phyloP scores from a whole-genome alignment of 257 asterid genomes.

The Knoxia roxburghii region DNA sequence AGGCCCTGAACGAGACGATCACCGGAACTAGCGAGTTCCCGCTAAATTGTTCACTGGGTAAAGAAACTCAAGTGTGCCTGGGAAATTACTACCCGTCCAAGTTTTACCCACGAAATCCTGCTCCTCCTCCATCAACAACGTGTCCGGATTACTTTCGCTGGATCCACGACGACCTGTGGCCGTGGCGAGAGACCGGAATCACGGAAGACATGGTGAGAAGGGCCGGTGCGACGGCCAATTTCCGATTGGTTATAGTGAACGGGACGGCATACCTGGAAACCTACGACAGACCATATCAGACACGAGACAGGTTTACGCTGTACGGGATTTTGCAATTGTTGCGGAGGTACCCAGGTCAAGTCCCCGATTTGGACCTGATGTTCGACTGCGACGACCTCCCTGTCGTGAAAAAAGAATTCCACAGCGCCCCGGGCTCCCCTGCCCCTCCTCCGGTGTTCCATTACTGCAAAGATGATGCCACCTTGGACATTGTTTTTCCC shows the following conservation, averaged over 20 bases:
- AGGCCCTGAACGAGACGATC: not conserved
- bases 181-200: slow-evolving; percentile 43
- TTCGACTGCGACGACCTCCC: slow-evolving; percentile 38
- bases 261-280: slow-evolving; percentile 32
- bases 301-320: slow-evolving; percentile 31
- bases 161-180: slow-evolving; percentile 40
- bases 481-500: slow-evolving; percentile 33
- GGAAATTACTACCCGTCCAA: slow-evolving; percentile 33
- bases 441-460: slow-evolving; percentile 38
- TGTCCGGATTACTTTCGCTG: slow-evolving; percentile 47
- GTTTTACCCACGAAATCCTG: not conserved
- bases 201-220: slow-evolving; percentile 32
- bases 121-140: not conserved
- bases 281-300: slow-evolving; percentile 27
- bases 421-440: slow-evolving; percentile 6
- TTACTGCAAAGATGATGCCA: slow-evolving; percentile 25
- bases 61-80: slow-evolving; percentile 23
- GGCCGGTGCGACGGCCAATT: slow-evolving; percentile 30
- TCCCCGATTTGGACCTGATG: slow-evolving; percentile 42
- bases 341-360: slow-evolving; percentile 34
- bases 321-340: slow-evolving; percentile 42
- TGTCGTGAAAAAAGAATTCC: slow-evolving; percentile 12
- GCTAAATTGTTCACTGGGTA: slow-evolving; percentile 29
- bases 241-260: slow-evolving; percentile 29
- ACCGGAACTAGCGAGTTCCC: slow-evolving; percentile 13